A percentile compares a stretch with the other conserved stretches of the same genome.
phyloP scores from a whole-genome alignment of 495 filamentous ascomycete genomes.

The Opeltia flavorubescens region DNA sequence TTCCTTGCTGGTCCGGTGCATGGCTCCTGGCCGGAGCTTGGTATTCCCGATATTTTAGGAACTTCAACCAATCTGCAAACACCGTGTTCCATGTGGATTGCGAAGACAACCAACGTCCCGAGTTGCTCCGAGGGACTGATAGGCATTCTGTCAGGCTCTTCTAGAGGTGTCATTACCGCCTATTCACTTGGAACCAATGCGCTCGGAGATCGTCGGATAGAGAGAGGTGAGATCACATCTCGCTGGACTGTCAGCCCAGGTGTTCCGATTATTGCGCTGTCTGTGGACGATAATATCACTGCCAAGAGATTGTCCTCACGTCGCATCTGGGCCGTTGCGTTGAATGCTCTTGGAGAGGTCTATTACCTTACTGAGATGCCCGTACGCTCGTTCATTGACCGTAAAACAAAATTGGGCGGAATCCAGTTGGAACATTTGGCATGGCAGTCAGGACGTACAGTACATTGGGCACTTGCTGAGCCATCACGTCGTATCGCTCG shows the following conservation, averaged over 20 bases:
- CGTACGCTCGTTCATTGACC: constrained; percentile 23
- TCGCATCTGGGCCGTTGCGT: constrained; percentile 69
- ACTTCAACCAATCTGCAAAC: constrained; percentile 37
- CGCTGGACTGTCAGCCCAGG: constrained; percentile 84
- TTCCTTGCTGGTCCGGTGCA: constrained; percentile 44
- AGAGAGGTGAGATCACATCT: constrained; percentile 63
- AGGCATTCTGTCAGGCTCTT: constrained; percentile 73
- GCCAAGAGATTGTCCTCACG: constrained; percentile 48
- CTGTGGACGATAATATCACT: constrained; percentile 70
- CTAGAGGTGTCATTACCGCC: constrained; percentile 69
- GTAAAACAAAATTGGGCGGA: constrained; percentile 19
- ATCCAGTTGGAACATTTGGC: constrained; percentile 42
- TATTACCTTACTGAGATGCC: constrained; percentile 69
- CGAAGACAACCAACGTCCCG: constrained; percentile 60
- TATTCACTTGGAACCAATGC: constrained; percentile 64
- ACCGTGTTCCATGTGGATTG: constrained; percentile 77
- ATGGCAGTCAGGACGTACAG: constrained; percentile 66
- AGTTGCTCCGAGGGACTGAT: constrained; percentile 61
- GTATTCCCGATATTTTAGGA: constrained; percentile 52
- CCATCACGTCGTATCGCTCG: constrained; percentile 54
- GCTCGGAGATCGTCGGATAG: constrained; percentile 48
- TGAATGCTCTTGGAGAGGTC: constrained; percentile 87
- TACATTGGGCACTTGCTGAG: constrained; percentile 69
- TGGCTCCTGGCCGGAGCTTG: constrained; percentile 36
- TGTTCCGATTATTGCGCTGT: constrained; percentile 76